Conservation (phyloP, 225 moss, liverwort and hornwort genomes). For the Rhytidiadelphus loreus region DNA sequence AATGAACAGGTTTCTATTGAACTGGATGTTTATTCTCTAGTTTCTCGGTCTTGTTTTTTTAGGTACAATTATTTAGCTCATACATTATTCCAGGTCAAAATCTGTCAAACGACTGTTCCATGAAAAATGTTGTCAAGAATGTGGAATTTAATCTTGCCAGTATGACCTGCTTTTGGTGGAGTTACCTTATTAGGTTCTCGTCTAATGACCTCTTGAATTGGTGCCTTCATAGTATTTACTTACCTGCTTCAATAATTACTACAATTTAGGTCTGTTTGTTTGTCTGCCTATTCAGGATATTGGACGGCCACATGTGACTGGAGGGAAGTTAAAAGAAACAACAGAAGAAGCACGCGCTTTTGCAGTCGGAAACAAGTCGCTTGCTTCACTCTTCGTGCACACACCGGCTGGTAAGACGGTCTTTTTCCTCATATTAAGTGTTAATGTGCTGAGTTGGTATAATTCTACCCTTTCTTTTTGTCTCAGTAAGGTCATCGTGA, state of each 20-base stretch:
- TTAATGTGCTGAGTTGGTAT: not conserved
- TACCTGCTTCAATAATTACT: not conserved
- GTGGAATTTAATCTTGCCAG: not conserved
- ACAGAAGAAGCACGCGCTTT: conserved; percentile 90
- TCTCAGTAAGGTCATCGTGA: not conserved
- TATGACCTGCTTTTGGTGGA: not conserved
- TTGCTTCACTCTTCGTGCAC: conserved; percentile 95
- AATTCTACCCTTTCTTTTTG: not conserved
- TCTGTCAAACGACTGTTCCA: not conserved
- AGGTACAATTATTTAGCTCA: not conserved
- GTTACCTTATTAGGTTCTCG: not conserved
- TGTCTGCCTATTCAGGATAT: conserved; percentile 9
- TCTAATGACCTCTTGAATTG: not conserved
- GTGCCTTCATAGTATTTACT: not conserved
- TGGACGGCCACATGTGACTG: conserved; percentile 54
- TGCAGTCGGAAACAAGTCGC: conserved; percentile 87
- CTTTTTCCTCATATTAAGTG: not conserved
- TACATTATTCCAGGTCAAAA: not conserved
- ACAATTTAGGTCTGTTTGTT: not conserved
- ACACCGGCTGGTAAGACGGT: conserved; percentile 72
- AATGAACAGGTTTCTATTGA: conserved; percentile 45
- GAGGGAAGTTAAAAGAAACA: conserved; percentile 79
- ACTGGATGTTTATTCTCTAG: not conserved
- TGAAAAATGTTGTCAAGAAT: not conserved
- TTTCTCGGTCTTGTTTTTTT: not conserved